phyloP scores from a whole-genome alignment of 1,284 basidiomycete species.

The Sanghuangporus weigelae region DNA sequence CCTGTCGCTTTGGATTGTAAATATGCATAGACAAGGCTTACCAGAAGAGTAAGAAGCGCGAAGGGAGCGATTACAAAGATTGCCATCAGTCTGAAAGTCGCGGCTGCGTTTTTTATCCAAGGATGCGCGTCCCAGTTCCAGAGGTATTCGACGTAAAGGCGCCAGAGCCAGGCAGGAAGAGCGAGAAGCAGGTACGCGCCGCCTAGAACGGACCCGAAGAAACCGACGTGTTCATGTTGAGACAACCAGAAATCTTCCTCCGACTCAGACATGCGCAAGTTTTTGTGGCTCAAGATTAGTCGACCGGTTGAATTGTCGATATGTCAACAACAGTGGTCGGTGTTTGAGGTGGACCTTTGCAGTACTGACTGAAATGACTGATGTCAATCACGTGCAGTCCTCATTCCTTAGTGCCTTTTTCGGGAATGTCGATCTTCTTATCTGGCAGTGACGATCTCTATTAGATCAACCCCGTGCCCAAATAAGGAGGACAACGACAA shows the following conservation, averaged over 20 bases:
- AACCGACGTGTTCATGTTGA: background rate
- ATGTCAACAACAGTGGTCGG: background rate
- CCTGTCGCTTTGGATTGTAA: background rate
- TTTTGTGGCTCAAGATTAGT: background rate
- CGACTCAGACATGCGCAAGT: background rate
- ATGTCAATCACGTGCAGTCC: background rate
- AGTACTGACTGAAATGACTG: no score
- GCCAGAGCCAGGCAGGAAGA: conserved; percentile 44
- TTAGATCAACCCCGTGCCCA: background rate
- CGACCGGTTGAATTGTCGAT: background rate
- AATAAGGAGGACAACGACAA: background rate
- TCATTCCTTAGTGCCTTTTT: background rate
- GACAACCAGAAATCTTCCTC: background rate
- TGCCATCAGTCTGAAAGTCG: conserved; percentile 58
- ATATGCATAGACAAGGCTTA: conserved; percentile 30
- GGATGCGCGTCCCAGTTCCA: conserved; percentile 57
- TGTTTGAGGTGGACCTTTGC: background rate
- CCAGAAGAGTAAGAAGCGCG: conserved; percentile 58
- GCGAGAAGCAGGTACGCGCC: conserved; percentile 19
- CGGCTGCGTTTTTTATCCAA: conserved; percentile 65
- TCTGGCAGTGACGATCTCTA: background rate
- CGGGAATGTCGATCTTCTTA: background rate
- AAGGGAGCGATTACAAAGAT: conserved; percentile 59
- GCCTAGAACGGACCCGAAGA: conserved; percentile 22
- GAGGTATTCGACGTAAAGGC: conserved; percentile 53